A percentile compares a stretch with the other conserved stretches of the same genome.
These are phyloP conservation scores for Anisodus tanguticus DNA, from an alignment of 257 asterid species.

Conservation along the genomic window DNA sequence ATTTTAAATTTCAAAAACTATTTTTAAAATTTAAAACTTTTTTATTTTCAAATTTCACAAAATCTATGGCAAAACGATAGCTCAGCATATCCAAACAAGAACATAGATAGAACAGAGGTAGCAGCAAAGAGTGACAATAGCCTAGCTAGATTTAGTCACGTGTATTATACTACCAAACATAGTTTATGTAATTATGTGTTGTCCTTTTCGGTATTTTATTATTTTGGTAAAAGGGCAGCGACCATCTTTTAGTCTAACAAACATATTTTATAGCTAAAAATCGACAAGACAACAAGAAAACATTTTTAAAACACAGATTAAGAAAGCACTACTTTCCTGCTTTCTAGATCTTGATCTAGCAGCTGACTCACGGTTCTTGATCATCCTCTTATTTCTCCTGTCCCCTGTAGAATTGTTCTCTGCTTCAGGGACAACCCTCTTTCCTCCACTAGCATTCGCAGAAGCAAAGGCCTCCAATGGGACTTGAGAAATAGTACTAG, in stretches of 20 bases:
- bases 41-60: too few relatives aligned
- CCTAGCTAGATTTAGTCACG: not conserved
- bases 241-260: not conserved
- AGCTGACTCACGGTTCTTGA: constrained; percentile 89
- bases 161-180: not conserved
- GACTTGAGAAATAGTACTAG: not conserved
- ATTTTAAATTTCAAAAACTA: too few relatives aligned
- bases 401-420: constrained; percentile 45
- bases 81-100: too few relatives aligned
- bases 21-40: too few relatives aligned
- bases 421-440: constrained; percentile 41
- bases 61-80: too few relatives aligned
- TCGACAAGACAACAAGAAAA: not conserved
- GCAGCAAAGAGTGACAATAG: not conserved
- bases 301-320: not conserved
- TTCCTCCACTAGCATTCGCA: constrained; percentile 30
- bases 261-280: constrained; percentile 16
- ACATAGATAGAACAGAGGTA: not conserved
- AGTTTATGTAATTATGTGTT: not conserved
- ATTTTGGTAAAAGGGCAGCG: not conserved
- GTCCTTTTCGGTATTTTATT: not conserved
- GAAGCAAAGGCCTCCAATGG: constrained; percentile 26
- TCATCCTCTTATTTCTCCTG: constrained; percentile 70
- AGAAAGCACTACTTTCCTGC: constrained; percentile 53
- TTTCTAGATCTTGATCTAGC: constrained; percentile 80